Conservation (phyloP, 2,329 filamentous ascomycete genomes). For the Rutstroemia sp. region DNA sequence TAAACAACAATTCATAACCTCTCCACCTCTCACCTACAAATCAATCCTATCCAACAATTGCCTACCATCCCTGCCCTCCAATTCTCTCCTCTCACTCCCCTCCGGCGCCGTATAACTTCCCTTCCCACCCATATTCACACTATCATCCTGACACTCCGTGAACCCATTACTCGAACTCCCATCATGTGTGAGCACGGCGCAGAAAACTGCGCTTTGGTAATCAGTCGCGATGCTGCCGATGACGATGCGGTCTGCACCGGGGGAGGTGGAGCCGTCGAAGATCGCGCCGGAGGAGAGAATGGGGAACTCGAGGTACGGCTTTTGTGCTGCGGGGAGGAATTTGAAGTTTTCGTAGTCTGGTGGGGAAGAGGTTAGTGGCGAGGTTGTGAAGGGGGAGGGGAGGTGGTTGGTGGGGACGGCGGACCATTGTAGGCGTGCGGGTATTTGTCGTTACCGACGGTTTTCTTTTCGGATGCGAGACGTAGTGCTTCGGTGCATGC, state of each 20-base stretch:
- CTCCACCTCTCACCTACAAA: constrained; percentile 1
- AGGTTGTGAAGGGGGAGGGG: background rate
- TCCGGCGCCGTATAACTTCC: constrained; percentile 10
- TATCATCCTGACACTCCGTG: constrained; percentile 25
- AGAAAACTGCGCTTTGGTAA: constrained; percentile 25
- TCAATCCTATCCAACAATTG: constrained; percentile 18
- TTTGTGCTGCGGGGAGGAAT: constrained; percentile 24
- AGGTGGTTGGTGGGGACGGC: background rate
- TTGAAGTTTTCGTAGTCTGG: constrained; percentile 28
- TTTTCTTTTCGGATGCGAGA: constrained; percentile 22
- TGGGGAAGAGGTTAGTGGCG: background rate
- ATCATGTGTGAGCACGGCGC: constrained; percentile 28
- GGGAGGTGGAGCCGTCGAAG: constrained; percentile 22
- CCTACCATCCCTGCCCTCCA: constrained; percentile 11
- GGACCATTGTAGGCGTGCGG: constrained; percentile 29
- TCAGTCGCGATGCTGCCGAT: constrained; percentile 27
- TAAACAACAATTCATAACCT: too few species aligned
- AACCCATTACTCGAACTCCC: constrained; percentile 27
- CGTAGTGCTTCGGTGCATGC: constrained; percentile 22
- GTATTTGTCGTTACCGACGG: constrained; percentile 25
- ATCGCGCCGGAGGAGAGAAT: constrained; percentile 18
- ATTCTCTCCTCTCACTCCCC: background rate
- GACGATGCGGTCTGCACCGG: constrained; percentile 28
- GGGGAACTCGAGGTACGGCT: constrained; percentile 30
- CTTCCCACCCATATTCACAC: constrained; percentile 9